Conservation (phyloP, 257 asterid genomes). For the Parsonsia alboflavescens region DNA sequence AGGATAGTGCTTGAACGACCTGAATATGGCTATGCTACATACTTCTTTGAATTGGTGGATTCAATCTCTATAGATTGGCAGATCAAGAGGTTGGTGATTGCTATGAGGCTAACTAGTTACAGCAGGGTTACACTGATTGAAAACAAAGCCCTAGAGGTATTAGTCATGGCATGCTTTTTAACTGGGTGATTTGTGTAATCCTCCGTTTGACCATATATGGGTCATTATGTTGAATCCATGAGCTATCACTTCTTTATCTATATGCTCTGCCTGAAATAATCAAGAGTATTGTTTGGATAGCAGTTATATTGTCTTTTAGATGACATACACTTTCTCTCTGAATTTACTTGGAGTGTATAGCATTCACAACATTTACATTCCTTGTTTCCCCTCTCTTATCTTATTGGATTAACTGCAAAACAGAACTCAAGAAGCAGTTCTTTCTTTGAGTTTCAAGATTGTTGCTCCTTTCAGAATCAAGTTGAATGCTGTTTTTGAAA, state of each 20-base stretch:
- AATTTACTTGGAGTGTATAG: background rate
- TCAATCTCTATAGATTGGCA: constrained; percentile 71
- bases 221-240: background rate
- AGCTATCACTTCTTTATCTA: background rate
- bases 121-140: constrained; percentile 66
- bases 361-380: background rate
- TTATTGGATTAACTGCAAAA: background rate
- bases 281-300: background rate
- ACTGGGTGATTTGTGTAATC: background rate
- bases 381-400: background rate
- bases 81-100: constrained; percentile 67
- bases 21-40: constrained; percentile 93
- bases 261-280: background rate
- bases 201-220: background rate
- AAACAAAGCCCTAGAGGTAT: constrained; percentile 72
- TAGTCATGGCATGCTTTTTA: constrained; percentile 3
- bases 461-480: background rate
- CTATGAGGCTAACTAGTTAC: constrained; percentile 80
- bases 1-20: constrained; percentile 99
- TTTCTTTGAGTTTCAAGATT: background rate
- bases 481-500: background rate
- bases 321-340: background rate
- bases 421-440: background rate
- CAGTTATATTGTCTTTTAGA: background rate
- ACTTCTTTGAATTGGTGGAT: constrained; percentile 70